These are phyloP conservation scores for Cladosporium austrohemisphaericum DNA, from an alignment of 2,329 filamentous ascomycete species.

Conservation along the genomic window DNA sequence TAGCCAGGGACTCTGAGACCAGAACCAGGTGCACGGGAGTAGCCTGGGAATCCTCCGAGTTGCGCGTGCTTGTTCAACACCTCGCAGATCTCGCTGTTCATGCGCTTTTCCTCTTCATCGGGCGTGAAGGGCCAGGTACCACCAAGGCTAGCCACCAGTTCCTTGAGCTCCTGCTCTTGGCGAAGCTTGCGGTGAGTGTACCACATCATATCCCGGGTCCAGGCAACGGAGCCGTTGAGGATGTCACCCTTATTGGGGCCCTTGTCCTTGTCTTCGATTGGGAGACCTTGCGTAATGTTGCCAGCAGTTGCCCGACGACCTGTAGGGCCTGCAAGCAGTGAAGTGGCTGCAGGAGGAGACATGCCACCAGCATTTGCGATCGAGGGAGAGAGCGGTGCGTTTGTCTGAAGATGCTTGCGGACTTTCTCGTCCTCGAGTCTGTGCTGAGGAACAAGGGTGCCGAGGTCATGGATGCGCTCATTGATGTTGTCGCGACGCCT, in stretches of 20 bases:
- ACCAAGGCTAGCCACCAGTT: constrained; percentile 68
- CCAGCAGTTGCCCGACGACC: constrained; percentile 71
- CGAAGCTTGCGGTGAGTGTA: constrained; percentile 84
- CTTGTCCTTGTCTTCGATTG: constrained; percentile 96
- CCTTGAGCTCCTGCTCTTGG: constrained; percentile 81
- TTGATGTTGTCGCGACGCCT: constrained; percentile 97
- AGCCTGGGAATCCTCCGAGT: constrained; percentile 62
- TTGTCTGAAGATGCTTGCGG: constrained; percentile 89
- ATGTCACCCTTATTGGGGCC: constrained; percentile 99
- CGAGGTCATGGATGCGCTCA: constrained; percentile 94
- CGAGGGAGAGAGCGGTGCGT: constrained; percentile 81
- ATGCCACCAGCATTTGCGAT: constrained; percentile 63
- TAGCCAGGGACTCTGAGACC: constrained; percentile 88
- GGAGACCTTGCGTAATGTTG: constrained; percentile 87
- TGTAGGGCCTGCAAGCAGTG: constrained; percentile 78
- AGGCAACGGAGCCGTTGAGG: constrained; percentile 92
- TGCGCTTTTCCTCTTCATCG: constrained; percentile 88
- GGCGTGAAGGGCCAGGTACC: constrained; percentile 75
- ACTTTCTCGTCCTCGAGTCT: constrained; percentile 96
- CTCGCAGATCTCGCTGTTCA: constrained; percentile 89
- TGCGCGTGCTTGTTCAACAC: constrained; percentile 77
- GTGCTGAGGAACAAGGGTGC: constrained; percentile 85
- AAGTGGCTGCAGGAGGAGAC: constrained; percentile 77
- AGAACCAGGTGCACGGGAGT: constrained; percentile 77
- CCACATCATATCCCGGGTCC: constrained; percentile 98